phyloP scores from a whole-genome alignment of 106 monocot genomes.

The Dendrobium huoshanense region DNA sequence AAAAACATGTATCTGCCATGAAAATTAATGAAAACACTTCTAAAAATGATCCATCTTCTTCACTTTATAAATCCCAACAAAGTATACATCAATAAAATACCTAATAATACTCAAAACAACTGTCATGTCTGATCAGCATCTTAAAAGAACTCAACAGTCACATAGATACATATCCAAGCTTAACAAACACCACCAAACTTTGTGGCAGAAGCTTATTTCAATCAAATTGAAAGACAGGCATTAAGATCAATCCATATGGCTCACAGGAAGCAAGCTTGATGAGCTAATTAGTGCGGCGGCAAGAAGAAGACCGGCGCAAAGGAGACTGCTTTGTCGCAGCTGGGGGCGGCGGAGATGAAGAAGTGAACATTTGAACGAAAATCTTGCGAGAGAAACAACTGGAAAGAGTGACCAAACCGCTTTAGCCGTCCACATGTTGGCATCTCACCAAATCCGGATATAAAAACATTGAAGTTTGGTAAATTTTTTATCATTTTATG shows the following conservation, averaged over 20 bases:
- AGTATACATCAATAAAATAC: too few species aligned
- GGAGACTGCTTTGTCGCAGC: background rate
- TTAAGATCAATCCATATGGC: background rate
- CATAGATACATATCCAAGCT: background rate
- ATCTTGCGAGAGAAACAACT: background rate
- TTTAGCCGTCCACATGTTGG: background rate
- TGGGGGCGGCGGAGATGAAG: constrained; percentile 1
- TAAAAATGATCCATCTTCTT: too few species aligned
- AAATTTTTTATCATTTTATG: too few species aligned
- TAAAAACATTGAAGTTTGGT: background rate
- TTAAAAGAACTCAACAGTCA: background rate
- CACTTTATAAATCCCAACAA: too few species aligned
- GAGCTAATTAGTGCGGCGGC: background rate
- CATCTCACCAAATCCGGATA: background rate
- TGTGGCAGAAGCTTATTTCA: background rate
- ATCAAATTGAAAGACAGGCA: background rate
- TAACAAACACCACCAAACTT: background rate
- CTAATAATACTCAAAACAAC: too few species aligned
- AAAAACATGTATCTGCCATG: too few species aligned
- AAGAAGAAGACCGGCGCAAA: background rate
- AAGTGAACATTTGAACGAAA: background rate
- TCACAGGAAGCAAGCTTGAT: too few species aligned
- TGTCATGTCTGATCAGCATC: too few species aligned
- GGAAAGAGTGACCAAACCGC: background rate
- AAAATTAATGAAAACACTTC: too few species aligned